These are phyloP conservation scores for Amborella trichopoda DNA, from an alignment of 164 flowering plant genomes.

Conservation along the genomic window DNA sequence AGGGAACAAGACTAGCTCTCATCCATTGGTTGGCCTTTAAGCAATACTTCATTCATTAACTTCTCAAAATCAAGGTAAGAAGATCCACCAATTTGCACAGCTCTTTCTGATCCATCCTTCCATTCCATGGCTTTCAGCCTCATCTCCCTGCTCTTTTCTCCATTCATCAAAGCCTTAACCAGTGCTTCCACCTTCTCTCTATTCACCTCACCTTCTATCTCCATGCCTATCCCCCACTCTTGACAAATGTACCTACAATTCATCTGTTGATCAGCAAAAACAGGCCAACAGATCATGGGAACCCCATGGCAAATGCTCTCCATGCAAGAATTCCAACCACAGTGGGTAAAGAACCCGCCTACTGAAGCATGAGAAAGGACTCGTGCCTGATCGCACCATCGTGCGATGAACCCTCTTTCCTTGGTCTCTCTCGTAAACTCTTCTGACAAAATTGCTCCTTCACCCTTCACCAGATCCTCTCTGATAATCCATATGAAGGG, in stretches of 20 bases:
- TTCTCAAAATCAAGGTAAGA: constrained; percentile 12
- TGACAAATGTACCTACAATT: constrained; percentile 13
- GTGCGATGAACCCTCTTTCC: constrained; percentile 4
- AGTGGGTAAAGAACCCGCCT: constrained; percentile 25
- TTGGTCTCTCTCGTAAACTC: constrained; percentile 6
- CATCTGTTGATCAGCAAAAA: constrained; percentile 16
- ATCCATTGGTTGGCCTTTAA: not conserved
- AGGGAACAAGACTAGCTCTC: too few relatives aligned
- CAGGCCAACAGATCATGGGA: constrained; percentile 24
- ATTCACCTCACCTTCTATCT: constrained; percentile 10
- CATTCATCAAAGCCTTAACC: constrained; percentile 17
- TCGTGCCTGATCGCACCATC: constrained; percentile 29
- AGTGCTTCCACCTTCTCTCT: constrained; percentile 16
- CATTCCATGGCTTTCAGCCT: constrained; percentile 12
- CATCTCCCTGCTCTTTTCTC: constrained; percentile 21
- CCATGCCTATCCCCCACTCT: constrained; percentile 18
- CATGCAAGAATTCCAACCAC: constrained; percentile 26
- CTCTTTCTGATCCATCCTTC: constrained; percentile 11
- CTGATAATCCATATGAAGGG: constrained; percentile 41
- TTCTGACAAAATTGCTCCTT: constrained; percentile 5
- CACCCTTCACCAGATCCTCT: constrained; percentile 36
- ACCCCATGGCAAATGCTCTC: constrained; percentile 18
- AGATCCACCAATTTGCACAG: constrained; percentile 9
- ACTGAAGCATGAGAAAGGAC: constrained; percentile 25
- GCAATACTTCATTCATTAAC: constrained; percentile 11